phyloP scores from a whole-genome alignment of 176 grass and related monocot genomes.

The Rhynchospora pubera region DNA sequence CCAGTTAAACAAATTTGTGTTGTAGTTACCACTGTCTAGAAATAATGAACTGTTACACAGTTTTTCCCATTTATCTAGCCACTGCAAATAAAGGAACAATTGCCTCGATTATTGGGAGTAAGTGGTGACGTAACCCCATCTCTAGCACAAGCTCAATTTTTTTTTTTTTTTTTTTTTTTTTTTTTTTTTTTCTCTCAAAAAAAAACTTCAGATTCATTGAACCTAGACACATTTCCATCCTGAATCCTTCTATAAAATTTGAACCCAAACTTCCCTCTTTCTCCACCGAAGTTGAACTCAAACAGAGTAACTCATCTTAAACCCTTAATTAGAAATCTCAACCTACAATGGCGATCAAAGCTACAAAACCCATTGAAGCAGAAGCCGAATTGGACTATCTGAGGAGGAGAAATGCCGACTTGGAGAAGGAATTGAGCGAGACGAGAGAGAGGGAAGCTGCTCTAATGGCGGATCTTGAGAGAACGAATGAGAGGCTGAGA shows the following conservation, averaged over 20 bases:
- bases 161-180: no score
- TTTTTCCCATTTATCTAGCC: background rate
- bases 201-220: slow-evolving; percentile 8
- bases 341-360: background rate
- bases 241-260: background rate
- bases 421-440: slow-evolving; percentile 50
- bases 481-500: slow-evolving; percentile 37
- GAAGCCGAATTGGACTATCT: slow-evolving; percentile 35
- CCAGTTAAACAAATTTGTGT: no score
- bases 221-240: background rate
- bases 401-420: slow-evolving; percentile 41
- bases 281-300: background rate
- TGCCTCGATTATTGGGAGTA: background rate
- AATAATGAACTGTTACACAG: background rate
- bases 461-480: slow-evolving; percentile 53
- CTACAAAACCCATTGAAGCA: background rate
- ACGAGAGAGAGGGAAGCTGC: slow-evolving; percentile 48
- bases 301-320: background rate
- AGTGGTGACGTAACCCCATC: background rate
- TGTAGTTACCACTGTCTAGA: no score
- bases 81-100: background rate
- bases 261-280: background rate
- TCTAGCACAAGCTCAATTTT: background rate
- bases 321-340: background rate
- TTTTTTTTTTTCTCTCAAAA: no score